Evolutionary conservation across 176 grass and related monocot genomes (phyloP), one percentile per base, ranked within the genome.

Genomic region (Triticum aestivum): DNA sequence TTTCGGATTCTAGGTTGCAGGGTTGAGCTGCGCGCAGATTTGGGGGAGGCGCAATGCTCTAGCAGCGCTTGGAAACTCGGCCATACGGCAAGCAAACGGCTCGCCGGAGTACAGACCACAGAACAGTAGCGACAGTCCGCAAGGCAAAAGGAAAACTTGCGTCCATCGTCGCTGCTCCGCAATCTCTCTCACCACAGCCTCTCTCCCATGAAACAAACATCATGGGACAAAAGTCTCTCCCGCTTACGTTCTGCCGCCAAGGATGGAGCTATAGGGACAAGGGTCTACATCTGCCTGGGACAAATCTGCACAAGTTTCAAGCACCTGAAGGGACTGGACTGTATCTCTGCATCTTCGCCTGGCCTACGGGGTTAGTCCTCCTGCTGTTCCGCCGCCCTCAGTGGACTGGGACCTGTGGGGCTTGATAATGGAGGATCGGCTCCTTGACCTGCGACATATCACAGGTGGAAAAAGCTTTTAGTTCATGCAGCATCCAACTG

Each of bases 381-480:
- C 49, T 79, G 38, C 66, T 32, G 23, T 68, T 78, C 67, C 35
- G 71, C 38, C 49, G 30, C 38, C 65, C 61, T 92, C 69, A 89
- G 69, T 87, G 82, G 37, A 15, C 89, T 73, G 79, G 62, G 72
- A 18, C 83, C 94, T 98, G 72, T 89, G 87, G 61, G 90, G 90
- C 79, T 98, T 98, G 27, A 89, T 77, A 61, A 77, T 94, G 94
- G 71, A 92, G 82, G 79, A 98, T 98, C 4, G 92, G 87, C 21
- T 98, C 89, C 90, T 91, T 91, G 59, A 94, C 94, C 92, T 98
- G 83, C 11, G 11, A 68, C 21, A 54, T 69, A 42, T 68, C 37
- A 82, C 23, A 20, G 37, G 89, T 80, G 32, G 65, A 27, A 21
- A 37, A 8, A 34, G 58, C 17, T 86, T 68, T 58, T 4, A 32